Percentiles rank a stretch among this genome's conserved stretches.
Conservation (phyloP, 164 flowering plant species). For the Umbellularia californica region DNA sequence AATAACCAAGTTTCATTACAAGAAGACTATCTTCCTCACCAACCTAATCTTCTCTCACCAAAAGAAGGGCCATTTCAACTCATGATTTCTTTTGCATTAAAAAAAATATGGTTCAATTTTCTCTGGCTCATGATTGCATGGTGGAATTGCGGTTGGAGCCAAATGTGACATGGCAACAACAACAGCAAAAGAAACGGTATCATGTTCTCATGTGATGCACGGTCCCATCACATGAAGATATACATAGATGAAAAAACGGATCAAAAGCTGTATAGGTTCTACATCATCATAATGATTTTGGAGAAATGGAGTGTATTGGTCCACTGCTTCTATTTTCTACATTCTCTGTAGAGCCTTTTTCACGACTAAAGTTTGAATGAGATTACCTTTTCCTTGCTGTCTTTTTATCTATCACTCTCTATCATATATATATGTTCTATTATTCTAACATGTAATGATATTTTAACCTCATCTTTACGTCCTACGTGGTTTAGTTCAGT, state of each 20-base stretch:
- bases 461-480: too few species aligned
- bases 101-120: background rate
- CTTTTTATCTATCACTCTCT: background rate
- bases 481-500: too few species aligned
- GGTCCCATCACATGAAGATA: conserved; percentile 6
- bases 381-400: background rate
- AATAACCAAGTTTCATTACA: background rate
- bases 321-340: background rate
- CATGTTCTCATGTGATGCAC: conserved; percentile 5
- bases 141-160: conserved; percentile 7
- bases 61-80: background rate
- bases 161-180: conserved; percentile 9
- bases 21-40: background rate
- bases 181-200: background rate
- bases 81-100: background rate
- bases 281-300: background rate
- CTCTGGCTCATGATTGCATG: conserved; percentile 5
- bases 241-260: background rate
- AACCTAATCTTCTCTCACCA: background rate
- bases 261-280: conserved; percentile 1
- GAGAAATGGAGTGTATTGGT: conserved; percentile 1
- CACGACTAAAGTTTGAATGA: background rate
- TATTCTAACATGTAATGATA: too few species aligned
- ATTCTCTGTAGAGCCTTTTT: background rate
- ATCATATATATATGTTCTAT: too few species aligned